Evolutionary conservation across 179 eudicot species (phyloP), one percentile per base, ranked within the genome.

Genomic region (Heliamphora pulchella): DNA sequence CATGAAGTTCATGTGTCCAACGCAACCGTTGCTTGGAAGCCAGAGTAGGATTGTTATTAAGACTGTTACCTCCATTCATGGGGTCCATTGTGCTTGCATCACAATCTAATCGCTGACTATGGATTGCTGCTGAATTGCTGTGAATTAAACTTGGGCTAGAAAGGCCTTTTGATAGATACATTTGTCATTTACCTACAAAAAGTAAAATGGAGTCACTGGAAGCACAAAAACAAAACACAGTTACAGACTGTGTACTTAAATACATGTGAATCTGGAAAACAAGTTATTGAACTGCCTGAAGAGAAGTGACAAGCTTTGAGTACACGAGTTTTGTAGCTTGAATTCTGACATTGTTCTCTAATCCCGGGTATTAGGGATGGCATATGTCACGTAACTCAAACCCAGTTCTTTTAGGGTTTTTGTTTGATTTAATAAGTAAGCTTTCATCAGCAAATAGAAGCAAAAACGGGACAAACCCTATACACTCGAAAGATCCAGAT

Each of bases 1-100:
- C 91, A 77, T 88, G 91, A 85, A 88, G 91, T 64, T 88, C 91
- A 79, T 88, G 80, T 47, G 91, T 88, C 91, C 91, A 88, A 78
- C 91, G 89, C 54, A 88, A 83, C 58, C 91, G 84, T 81, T 87
- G 89, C 87, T 87, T 88, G 50, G 91, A 86, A 31, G 90, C 87
- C 79, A 86, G 71, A 80, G 67, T 87, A 74, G 85, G 57, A 77
- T 84, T 84, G 83, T 77, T 85, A 73, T 79, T 83, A 64, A 58
- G 80, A 74, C 62, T 79, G 83, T 78, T 76, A 48, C 81, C 82
- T 72, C 84, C 86, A 73, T 71, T 55, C 8, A 53, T 63, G 8
- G 79, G 72, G 73, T 87, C 85, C 86, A 83, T 85, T 50, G 58
- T 55, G 79, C 79, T 78, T 48, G 76, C 55, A 72, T 81, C 84